A percentile compares a stretch with the other conserved stretches of the same genome.
Conservation (phyloP, 257 asterid species). For the Rauvolfia tetraphylla region DNA sequence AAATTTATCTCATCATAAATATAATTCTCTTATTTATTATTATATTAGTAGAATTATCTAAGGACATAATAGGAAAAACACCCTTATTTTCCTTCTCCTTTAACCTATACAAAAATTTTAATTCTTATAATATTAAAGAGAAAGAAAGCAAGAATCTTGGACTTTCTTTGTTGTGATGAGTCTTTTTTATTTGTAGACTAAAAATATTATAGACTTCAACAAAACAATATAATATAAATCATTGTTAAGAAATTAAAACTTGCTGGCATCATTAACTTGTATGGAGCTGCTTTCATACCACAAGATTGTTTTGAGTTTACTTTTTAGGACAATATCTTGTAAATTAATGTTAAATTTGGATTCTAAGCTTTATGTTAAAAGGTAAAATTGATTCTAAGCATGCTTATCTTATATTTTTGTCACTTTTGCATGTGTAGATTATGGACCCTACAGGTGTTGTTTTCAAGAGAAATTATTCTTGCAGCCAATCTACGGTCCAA, state of each 20-base stretch:
- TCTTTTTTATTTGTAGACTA: too few species aligned
- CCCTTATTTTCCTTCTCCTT: too few species aligned
- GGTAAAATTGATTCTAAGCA: background rate
- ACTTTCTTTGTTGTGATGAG: too few species aligned
- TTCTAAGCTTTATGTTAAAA: background rate
- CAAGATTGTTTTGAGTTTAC: background rate
- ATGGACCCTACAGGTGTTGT: background rate
- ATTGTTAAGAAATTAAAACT: background rate
- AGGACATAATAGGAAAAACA: too few species aligned
- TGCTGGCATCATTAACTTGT: background rate
- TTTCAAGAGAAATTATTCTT: background rate
- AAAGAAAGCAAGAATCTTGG: too few species aligned
- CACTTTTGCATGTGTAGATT: background rate
- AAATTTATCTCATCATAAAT: too few species aligned
- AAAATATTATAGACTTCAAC: background rate
- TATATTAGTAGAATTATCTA: too few species aligned
- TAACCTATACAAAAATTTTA: too few species aligned
- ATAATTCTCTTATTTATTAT: too few species aligned
- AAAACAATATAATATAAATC: background rate
- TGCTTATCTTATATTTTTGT: background rate
- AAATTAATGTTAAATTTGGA: background rate
- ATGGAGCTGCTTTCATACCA: background rate
- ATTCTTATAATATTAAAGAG: too few species aligned
- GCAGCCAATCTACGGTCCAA: too few species aligned
- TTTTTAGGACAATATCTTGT: background rate